Base-by-base conservation (phyloP, 1,139 yeast species). In the Hemisphaericaspora lyxosophila region DNA sequence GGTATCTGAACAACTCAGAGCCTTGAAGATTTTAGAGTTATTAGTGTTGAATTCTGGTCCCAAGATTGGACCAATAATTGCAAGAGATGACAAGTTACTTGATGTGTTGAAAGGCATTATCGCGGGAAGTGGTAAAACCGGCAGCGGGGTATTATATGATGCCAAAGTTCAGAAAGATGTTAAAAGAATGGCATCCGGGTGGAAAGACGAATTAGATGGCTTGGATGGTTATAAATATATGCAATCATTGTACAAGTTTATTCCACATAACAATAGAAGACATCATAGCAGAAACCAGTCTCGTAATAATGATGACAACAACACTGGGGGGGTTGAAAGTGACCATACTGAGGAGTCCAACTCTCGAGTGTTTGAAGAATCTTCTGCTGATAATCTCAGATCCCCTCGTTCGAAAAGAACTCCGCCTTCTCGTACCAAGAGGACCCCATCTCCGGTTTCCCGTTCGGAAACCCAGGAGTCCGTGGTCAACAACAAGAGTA, bases 11-110 rank as follows among this genome's bases (percentile, higher is more conserved):
- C 92, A 85, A 54, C 48, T 74, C 37, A 72, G 85, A 38, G 86
- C 95, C 0, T 62, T 90, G 46, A 76, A 76, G 41, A 54, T 90
- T 14, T 67, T 89, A 43, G 96, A 90, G 54, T 70, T 85, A 26
- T 63, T 90, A 41, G 82, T 90, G 4, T 76, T 85, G 42, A 90
- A 90, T 58, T 87, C 94, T 3, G 87, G 90, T 1, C 40, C 50
- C 13, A 53, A 60, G 33, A 64, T 70, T 37, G 75, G 73, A 2
- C 67, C 69, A 2, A 53, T 66, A 2, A 54, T 88, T 36, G 89
- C 87, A 49, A 73, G 80, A 42, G 97, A 90, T 58, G 78, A 77
- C 33, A 82, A 80, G 57, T 67, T 90, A 32, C 60, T 83, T 33
- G 90, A 85, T 33, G 75, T 89, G 26, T 67, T 89, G 47, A 73